These are phyloP conservation scores for Malassezia vespertilionis DNA, from an alignment of 1,284 basidiomycete genomes.

Conservation along the genomic window DNA sequence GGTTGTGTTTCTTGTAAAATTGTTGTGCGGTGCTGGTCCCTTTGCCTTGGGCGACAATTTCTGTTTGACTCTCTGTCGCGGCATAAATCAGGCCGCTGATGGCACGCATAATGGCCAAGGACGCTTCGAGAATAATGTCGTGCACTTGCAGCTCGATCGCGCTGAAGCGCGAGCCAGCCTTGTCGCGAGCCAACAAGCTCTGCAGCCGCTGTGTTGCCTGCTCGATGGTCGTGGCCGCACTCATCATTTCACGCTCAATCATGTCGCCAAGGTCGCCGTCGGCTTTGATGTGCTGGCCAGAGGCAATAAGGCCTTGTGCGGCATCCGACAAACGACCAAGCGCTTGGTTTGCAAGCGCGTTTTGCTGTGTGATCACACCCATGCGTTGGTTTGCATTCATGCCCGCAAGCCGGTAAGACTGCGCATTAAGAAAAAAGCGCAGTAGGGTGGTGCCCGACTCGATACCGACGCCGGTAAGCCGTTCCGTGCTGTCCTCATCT, in stretches of 20 bases:
- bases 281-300: conserved; percentile 64
- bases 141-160: conserved; percentile 91
- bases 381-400: conserved; percentile 59
- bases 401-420: conserved; percentile 72
- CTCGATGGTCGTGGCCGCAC: conserved; percentile 86
- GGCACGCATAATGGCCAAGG: conserved; percentile 85
- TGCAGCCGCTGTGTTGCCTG: conserved; percentile 79
- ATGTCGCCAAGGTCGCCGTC: conserved; percentile 93
- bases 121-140: conserved; percentile 87
- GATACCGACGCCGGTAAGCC: conserved; percentile 74
- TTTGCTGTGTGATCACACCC: conserved; percentile 80
- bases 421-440: conserved; percentile 85
- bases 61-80: conserved; percentile 91
- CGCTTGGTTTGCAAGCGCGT: conserved; percentile 68
- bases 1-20: conserved; percentile 99
- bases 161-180: conserved; percentile 69
- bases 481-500: conserved; percentile 82
- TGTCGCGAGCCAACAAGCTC: conserved; percentile 76
- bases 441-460: conserved; percentile 73
- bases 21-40: conserved; percentile 79
- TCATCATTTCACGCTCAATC: conserved; percentile 90
- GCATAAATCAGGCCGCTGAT: conserved; percentile 90
- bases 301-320: conserved; percentile 75
- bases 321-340: conserved; percentile 74
- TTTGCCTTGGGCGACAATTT: conserved; percentile 90